Base-by-base conservation (phyloP, 352 stramenopile genomes). In the Phytophthora niederhauseri region DNA sequence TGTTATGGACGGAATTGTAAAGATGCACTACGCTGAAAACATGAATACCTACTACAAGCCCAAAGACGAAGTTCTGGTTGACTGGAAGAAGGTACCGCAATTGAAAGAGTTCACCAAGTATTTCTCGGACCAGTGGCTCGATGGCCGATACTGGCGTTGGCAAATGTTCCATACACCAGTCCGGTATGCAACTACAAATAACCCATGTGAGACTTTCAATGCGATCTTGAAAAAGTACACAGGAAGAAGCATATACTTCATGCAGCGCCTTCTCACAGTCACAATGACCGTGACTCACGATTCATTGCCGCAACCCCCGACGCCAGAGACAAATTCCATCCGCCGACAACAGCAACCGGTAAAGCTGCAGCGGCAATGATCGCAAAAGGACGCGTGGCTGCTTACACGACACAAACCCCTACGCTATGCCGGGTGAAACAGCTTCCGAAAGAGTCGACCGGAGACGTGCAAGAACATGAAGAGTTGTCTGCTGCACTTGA, bases 101-200 rank as follows among this genome's bases (percentile, higher is more conserved):
- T 57, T 48, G 14, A 4, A 17, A 17, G 15, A 38, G 60, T 17
- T 61, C 24, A 52, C 59, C 11, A 19, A 54, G 19, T 8, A 46
- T 57, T 30, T 68, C 51, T 26, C 49, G 30, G 34, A 48, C 2
- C 41, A 61, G 20, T 61, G 61, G 19, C 9, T 61, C 1, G 30
- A 17, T 8, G 15, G 61, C 11, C 8, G 41, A 8, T 68, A 61
- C 19, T 68, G 52, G 52, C n/a, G 61, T 1, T 68, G 61, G 30
- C 20, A 68, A 26, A n/a, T 28, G 7, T 57, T 62, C 14, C 61
- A 62, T n/a, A 56, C 48, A 0, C 46, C 26, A 1, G 30, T 2
- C 2, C 22, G 48, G 1, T 51, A 51, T 19, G 45, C 45, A 6
- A 7, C 45, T 15, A 51, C 45, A 0, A 50, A 50, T 15, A 50